Percentiles rank a stretch among this genome's conserved stretches.
These are phyloP conservation scores for Pichia sp. DNA, from an alignment of 1,139 yeast genomes.

Conservation along the genomic window DNA sequence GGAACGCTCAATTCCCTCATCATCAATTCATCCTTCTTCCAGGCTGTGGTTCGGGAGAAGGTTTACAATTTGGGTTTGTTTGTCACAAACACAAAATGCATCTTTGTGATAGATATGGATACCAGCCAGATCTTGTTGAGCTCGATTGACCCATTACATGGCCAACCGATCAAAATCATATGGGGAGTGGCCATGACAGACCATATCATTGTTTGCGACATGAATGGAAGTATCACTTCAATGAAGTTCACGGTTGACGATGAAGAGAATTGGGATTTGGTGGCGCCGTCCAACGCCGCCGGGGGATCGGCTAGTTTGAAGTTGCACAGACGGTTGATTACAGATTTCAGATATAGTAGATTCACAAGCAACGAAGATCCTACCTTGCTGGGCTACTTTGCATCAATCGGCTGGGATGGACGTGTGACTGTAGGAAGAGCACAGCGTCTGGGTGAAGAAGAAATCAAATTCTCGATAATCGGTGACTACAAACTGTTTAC, in stretches of 20 bases:
- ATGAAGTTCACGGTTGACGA: slow-evolving; percentile 15
- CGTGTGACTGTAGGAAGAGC: slow-evolving; percentile 40
- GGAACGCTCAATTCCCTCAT: slow-evolving; percentile 24
- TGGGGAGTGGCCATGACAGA: slow-evolving; percentile 22
- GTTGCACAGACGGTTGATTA: slow-evolving; percentile 43
- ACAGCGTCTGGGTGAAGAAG: slow-evolving; percentile 11
- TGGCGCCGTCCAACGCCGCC: background rate
- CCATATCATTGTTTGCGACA: slow-evolving; percentile 32
- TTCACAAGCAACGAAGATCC: slow-evolving; percentile 22
- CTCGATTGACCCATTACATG: slow-evolving; percentile 18
- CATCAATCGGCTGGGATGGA: slow-evolving; percentile 64
- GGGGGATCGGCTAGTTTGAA: slow-evolving; percentile 16
- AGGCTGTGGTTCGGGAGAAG: slow-evolving; percentile 12
- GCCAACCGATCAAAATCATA: slow-evolving; percentile 24
- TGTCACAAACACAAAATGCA: slow-evolving; percentile 26
- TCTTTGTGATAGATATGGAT: slow-evolving; percentile 26
- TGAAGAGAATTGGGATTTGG: slow-evolving; percentile 21
- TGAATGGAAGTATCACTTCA: slow-evolving; percentile 34
- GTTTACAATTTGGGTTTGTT: slow-evolving; percentile 23
- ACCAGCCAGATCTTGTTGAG: slow-evolving; percentile 16
- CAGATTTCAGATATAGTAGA: slow-evolving; percentile 34
- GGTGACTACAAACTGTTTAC: slow-evolving; percentile 39
- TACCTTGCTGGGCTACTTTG: slow-evolving; percentile 35
- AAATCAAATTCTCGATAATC: slow-evolving; percentile 22
- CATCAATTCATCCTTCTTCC: slow-evolving; percentile 22